Evolutionary conservation across 176 grass and related monocot species (phyloP), one percentile per base, ranked within the genome.

Genomic region (Alopecurus myosuroides): DNA sequence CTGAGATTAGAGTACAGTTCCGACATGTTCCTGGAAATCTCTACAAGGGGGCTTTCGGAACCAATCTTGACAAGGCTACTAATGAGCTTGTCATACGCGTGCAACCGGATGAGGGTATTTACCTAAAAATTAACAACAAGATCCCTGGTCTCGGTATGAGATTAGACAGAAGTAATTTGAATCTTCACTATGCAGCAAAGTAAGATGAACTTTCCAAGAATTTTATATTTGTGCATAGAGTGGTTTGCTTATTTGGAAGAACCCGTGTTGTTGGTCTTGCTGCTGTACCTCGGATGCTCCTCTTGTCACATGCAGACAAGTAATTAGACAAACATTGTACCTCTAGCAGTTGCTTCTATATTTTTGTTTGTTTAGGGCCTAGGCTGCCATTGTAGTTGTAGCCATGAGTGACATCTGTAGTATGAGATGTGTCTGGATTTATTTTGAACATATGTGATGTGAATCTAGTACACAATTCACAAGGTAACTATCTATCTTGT

Each of bases 91-190:
- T 98, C 35, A 98, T 98, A 75, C 91, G 95, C 9, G 95, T 98
- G 6, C 95, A 98, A 88, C 95, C 92, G 2, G 93, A 98, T 85
- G 95, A 98, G 78, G 91, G 89, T 56, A 95, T 98, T 45, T 98
- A 98, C 71, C 82, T 98, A 33, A 98, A 98, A 79, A 98, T 98
- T 82, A 98, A 98, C 76, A 98, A 95, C 85, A 98, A 98, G 81
- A 82, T 98, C 80, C 95, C 95, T 80, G 95, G 95, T 39, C 91
- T 98, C 1, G 87, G 93, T 36, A 98, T 98, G 95, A 90, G 85
- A 80, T 58, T 98, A 49, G 95, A 98, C 86, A 85, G 95, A 78
- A 98, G 95, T 60, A 95, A 98, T 63, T 88, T 98, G 79, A 98
- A 98, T 90, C 92, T 98, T 63, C 95, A 91, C 65, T 98, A 98